Evolutionary conservation across 176 grass and related monocot species (phyloP).

Genomic region (Bothriochloa decipiens): DNA sequence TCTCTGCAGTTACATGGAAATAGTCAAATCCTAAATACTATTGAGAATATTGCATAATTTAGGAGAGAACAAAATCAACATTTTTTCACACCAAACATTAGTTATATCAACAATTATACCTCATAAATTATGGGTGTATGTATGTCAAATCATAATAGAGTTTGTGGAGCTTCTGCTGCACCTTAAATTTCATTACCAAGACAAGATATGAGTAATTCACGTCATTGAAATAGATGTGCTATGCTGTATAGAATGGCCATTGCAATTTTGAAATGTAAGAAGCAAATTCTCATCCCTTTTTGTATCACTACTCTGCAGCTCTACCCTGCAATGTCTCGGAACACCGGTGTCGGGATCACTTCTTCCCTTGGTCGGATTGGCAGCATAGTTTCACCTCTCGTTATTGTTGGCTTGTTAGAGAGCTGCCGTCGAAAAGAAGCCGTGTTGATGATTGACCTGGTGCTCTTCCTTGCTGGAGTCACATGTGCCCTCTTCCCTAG

Average conservation of each 20-base stretch:
- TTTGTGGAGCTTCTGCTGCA: neutral
- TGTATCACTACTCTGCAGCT: constrained; percentile 35
- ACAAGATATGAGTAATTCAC: constrained; percentile 13
- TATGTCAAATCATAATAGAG: neutral
- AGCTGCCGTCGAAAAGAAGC: constrained; percentile 52
- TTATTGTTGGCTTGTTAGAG: constrained; percentile 47
- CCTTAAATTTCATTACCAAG: neutral
- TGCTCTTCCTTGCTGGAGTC: constrained; percentile 50
- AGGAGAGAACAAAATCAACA: neutral
- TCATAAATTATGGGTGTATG: neutral
- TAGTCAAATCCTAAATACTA: neutral
- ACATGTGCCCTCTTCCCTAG: constrained; percentile 48
- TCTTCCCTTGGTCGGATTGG: constrained; percentile 61
- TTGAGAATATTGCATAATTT: neutral
- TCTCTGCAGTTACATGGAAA: neutral
- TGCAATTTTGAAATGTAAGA: neutral
- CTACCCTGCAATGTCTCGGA: constrained; percentile 54
- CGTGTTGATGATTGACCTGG: constrained; percentile 48
- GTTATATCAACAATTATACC: neutral
- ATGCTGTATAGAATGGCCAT: neutral
- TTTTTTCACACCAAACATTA: neutral
- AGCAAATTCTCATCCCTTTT: neutral
- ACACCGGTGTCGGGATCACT: constrained; percentile 51
- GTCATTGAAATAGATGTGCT: neutral
- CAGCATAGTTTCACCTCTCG: constrained; percentile 50